Base-by-base conservation (phyloP, 2,329 filamentous ascomycete species). In the Aspergillus sp. region DNA sequence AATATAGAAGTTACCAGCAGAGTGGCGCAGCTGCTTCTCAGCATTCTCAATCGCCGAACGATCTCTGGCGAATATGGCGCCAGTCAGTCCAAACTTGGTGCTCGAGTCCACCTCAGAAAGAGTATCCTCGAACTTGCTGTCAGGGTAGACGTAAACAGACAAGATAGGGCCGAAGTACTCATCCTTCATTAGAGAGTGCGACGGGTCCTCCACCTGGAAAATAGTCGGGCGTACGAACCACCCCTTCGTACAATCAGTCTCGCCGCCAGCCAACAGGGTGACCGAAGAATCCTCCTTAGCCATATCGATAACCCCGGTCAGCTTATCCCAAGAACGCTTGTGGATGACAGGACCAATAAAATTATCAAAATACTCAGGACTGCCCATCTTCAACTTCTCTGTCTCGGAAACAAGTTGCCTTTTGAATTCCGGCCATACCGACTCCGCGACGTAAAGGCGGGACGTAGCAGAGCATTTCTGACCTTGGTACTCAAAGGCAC, bases 401-500 rank as follows among this genome's bases (percentile, higher is more conserved):
- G 30, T 36, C 12, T 36, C 30, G 30, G 7, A 12, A 12, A 36
- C 30, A 12, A 36, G 30, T 12, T 12, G 30, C 8, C 8, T 8
- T 8, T 36, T 36, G 30, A 36, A 36, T 36, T 36, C 30, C 8
- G 30, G 30, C 30, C 83, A 60, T 89, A 85, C 1, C 80, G 75
- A 75, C 95, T 91, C 5, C 81, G 86, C 25, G 90, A 93, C 23
- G 89, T 91, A 21, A 21, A 21, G 21, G 21, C 21, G 21, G 21
- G 21, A 21, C 21, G 21, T 21, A 21, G 21, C 53, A 91, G 88
- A 91, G 82, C 91, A 96, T 78, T 96, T 96, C 74, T 96, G 91
- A 39, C 91, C 91, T 74, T 94, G 91, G 79, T 87, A 96, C 76
- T 96, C 91, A 71, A 95, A 95, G 1, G 91, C 91, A 45, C 90